These are phyloP conservation scores for Lolium rigidum DNA, from an alignment of 176 grass and related monocot species.

Conservation along the genomic window DNA sequence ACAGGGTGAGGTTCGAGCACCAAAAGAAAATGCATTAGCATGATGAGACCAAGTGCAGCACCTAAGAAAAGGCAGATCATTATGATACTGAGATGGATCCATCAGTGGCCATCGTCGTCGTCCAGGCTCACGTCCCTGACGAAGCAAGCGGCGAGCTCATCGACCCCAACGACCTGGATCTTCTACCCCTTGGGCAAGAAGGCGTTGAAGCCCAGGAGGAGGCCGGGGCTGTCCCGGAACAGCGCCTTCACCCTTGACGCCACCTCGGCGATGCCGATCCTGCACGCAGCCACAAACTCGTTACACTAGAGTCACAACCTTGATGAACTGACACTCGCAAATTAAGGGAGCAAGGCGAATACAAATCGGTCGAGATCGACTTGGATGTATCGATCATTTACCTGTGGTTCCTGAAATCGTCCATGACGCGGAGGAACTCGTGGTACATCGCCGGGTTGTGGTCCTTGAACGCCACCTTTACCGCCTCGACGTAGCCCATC, in stretches of 20 bases:
- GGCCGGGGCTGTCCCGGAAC: conserved; percentile 48
- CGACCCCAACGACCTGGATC: conserved; percentile 38
- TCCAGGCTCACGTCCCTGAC: conserved; percentile 8
- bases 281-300: neutral
- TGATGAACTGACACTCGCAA: too few species aligned
- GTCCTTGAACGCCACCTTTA: too few species aligned
- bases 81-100: neutral
- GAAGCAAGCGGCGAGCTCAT: conserved; percentile 26
- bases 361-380: too few species aligned
- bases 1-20: neutral
- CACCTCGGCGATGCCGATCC: conserved; percentile 51
- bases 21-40: neutral
- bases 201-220: conserved; percentile 59
- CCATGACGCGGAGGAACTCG: too few species aligned
- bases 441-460: too few species aligned
- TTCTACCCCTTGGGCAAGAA: conserved; percentile 55
- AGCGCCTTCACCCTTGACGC: conserved; percentile 41
- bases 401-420: neutral
- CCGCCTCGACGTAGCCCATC: too few species aligned
- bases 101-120: neutral
- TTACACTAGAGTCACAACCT: too few species aligned
- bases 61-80: too few species aligned
- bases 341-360: too few species aligned
- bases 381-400: too few species aligned
- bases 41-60: too few species aligned